Percentiles rank a stretch among this genome's conserved stretches.
These are phyloP conservation scores for Phytophthora pistaciae DNA, from an alignment of 352 stramenopile species.

Conservation along the genomic window DNA sequence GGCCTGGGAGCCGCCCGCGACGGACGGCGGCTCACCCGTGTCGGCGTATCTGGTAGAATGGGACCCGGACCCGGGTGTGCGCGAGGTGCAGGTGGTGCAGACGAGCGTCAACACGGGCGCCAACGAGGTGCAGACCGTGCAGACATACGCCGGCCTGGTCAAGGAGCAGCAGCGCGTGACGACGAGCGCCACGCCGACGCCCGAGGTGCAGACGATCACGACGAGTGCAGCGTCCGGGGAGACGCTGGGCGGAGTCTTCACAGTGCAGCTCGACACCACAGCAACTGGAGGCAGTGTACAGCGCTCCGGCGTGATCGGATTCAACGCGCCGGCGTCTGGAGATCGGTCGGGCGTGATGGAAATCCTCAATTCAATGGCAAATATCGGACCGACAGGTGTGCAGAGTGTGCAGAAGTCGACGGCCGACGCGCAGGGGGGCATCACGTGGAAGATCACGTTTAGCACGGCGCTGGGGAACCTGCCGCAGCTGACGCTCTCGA, in stretches of 20 bases:
- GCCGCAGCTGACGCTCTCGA: slow-evolving; percentile 67
- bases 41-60: slow-evolving; percentile 91
- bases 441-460: slow-evolving; percentile 94
- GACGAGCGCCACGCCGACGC: slow-evolving; percentile 65
- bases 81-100: slow-evolving; percentile 90
- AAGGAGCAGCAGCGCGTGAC: slow-evolving; percentile 92
- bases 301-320: slow-evolving; percentile 93
- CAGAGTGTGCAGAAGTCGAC: slow-evolving; percentile 66
- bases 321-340: slow-evolving; percentile 66
- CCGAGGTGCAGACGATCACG: slow-evolving; percentile 89
- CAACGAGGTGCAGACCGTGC: slow-evolving; percentile 96
- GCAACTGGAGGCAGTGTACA: slow-evolving; percentile 86
- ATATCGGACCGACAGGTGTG: slow-evolving; percentile 67
- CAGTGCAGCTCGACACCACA: slow-evolving; percentile 92
- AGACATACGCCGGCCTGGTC: slow-evolving; percentile 84
- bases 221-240: slow-evolving; percentile 85
- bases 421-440: slow-evolving; percentile 87
- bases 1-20: slow-evolving; percentile 74
- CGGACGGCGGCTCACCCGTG: slow-evolving; percentile 81
- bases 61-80: slow-evolving; percentile 90
- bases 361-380: slow-evolving; percentile 86
- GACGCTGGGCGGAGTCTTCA: slow-evolving; percentile 91
- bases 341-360: slow-evolving; percentile 63
- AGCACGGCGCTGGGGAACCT: slow-evolving; percentile 67
- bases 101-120: slow-evolving; percentile 86